Conservation (phyloP, 208 protist species). For the Willaertia magna region DNA sequence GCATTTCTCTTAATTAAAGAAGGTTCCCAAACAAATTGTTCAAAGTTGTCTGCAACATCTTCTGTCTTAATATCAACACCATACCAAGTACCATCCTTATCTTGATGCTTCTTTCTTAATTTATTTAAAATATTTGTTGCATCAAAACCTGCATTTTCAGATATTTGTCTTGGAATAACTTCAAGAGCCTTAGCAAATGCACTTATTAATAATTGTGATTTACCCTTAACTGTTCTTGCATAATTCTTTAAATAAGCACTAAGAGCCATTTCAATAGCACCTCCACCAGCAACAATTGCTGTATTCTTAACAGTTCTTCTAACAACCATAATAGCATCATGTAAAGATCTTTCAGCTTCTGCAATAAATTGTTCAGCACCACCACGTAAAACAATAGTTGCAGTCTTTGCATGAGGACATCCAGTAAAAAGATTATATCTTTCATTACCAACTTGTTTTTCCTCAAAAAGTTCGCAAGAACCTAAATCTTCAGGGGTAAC, state of each 20-base stretch:
- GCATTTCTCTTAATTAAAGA: constrained; percentile 96
- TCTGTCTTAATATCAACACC: constrained; percentile 96
- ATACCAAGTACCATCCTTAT: constrained; percentile 66
- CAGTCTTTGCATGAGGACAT: constrained; percentile 71
- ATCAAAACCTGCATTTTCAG: constrained; percentile 99
- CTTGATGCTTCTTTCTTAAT: constrained; percentile 91
- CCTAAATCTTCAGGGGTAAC: constrained; percentile 83
- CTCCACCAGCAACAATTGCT: constrained; percentile 96
- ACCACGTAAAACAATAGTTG: constrained; percentile 85
- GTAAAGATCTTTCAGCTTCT: constrained; percentile 97
- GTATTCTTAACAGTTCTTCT: constrained; percentile 87
- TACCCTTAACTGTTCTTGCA: constrained; percentile 89
- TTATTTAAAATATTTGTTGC: constrained; percentile 98
- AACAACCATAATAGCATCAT: constrained; percentile 99
- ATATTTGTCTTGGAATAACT: constrained; percentile 94
- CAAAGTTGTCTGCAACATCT: constrained; percentile 91
- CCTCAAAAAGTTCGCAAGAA: constrained; percentile 91
- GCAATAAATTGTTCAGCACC: constrained; percentile 99
- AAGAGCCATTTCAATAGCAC: constrained; percentile 99
- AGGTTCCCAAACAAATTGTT: constrained; percentile 97
- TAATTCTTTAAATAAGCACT: constrained; percentile 87
- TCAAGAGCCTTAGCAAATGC: constrained; percentile 98
- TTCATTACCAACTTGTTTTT: constrained; percentile 92
- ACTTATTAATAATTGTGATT: constrained; percentile 96
- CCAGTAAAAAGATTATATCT: constrained; percentile 99